Base-by-base conservation (phyloP, 179 eudicot genomes). In the Nepenthes alata region DNA sequence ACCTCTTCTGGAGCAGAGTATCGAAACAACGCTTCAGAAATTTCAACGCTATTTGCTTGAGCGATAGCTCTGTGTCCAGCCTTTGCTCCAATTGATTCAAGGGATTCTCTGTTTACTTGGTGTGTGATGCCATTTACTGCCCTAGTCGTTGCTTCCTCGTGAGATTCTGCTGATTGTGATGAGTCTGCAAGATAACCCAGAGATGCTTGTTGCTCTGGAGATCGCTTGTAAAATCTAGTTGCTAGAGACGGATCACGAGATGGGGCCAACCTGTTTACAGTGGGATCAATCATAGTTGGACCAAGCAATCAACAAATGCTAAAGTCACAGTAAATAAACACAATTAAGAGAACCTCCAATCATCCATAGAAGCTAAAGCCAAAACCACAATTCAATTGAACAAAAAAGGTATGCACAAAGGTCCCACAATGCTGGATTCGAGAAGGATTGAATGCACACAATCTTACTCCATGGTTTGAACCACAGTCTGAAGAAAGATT, bases 1-100 rank as follows among this genome's bases (percentile, higher is more conserved):
- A 89, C 98, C 93, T 93, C 97, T 75, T 93, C 98, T 52, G 98
- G 98, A 2, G 97, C 82, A 60, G 95, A 80, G 70, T 93, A 93
- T 14, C 93, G 88, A 63, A 93, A 93, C 67, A 93, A 63, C 62
- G 95, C 85, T 37, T 89, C 93, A 67, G 81, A 81, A 44, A 93
- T 65, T 66, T 87, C 83, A 36, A 83, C 69, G 60, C 84, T 77
- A 69, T 77, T 89, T 55, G 85, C 81, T 73, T 93, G 88, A 55
- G 97, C 98, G 64, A 93, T 93, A 64, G 97, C 96, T 48, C 82
- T 76, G 47, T 84, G 95, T 37, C 91, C 85, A 61, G 83, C 90
- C 69, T 47, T 73, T 67, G 97, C 95, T 74, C 98, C 98, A 65
- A 93, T 83, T 49, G 91, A 66, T 62, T 97, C 97, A 82, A 89